A percentile compares a stretch with the other conserved stretches of the same genome.
Evolutionary conservation across 768 basidiomycete genomes (phyloP).

Genomic region (Sutorius australiensis): DNA sequence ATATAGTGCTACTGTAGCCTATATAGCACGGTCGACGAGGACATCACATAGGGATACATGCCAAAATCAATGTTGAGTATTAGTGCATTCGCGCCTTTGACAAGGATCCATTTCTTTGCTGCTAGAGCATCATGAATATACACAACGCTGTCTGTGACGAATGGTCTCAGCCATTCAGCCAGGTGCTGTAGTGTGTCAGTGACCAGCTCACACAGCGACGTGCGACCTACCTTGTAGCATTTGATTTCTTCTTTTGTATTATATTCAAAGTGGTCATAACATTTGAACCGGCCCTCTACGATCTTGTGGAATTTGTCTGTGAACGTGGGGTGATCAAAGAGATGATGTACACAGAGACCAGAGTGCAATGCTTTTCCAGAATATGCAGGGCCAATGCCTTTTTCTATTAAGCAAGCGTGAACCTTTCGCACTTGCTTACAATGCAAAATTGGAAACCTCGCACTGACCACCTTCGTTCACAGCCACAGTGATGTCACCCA

Average conservation of each 20-base stretch:
- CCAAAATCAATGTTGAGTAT: constrained; percentile 99
- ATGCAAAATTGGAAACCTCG: no score
- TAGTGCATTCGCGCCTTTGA: constrained; percentile 96
- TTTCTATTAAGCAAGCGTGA: no score
- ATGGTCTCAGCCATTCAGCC: constrained; percentile 80
- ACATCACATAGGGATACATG: constrained; percentile 97
- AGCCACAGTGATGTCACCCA: no score
- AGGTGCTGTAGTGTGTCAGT: constrained; percentile 49
- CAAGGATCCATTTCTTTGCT: constrained; percentile 74
- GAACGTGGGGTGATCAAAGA: constrained; percentile 84
- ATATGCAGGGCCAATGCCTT: constrained; percentile 98
- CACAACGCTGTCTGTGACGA: constrained; percentile 82
- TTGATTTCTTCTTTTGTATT: constrained; percentile 95
- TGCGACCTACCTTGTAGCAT: constrained; percentile 72
- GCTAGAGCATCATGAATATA: constrained; percentile 81
- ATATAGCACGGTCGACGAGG: constrained; percentile 84
- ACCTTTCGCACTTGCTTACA: no score
- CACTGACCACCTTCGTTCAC: no score
- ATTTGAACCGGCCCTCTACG: constrained; percentile 96
- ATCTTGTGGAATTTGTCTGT: constrained; percentile 89
- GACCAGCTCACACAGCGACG: background rate
- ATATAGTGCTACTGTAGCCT: no score
- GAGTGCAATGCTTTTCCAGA: constrained; percentile 96
- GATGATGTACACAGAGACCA: constrained; percentile 92
- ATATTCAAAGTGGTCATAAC: constrained; percentile 96